Base-by-base conservation (phyloP, 768 basidiomycete species). In the Pisolithus marmoratus region DNA sequence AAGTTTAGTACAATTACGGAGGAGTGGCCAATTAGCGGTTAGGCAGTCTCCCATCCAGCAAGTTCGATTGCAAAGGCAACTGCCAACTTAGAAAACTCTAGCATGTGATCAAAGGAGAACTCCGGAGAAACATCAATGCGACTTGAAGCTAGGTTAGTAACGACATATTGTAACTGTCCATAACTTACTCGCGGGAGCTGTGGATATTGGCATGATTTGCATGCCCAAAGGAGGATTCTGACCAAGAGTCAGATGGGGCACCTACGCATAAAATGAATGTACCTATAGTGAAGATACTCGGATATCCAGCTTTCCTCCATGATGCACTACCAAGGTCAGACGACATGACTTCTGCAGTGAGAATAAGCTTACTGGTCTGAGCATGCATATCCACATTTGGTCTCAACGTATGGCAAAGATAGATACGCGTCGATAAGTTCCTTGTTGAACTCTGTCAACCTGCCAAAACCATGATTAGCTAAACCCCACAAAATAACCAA, bases 301-400 rank as follows among this genome's bases (percentile, higher is more conserved):
- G 87, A 63, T 91, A 94, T 53, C 93, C 91, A 46, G 87, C 90
- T 72, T 86, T 89, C 50, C 69, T 70, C 90, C 90, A 94, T 29
- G 89, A 89, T 60, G 90, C 90, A 62, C 77, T 79, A 57, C 46
- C 59, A 49, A 29, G 29, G 59, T 66, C 14, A 51, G 45, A 20
- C 3, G 23, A 19, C 22, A 51, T 12, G n/a, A 12, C 19, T 29
- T 41, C 26, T n/a, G 17, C 14, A 17, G 4, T n/a, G n/a, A n/a
- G 20, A 36, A 47, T 72, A 67, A 54, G 55, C 76, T 64, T 71
- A 91, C 88, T 94, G 92, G 69, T 95, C 93, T 59, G 87, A 90
- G 76, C 93, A 96, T 48, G 91, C 92, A 63, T 96, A 95, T 34
- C 89, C 91, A 72, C 94, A 95, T 74, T 86, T 77, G 51, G 94